Base-by-base conservation (phyloP, 2,329 filamentous ascomycete species). In the Claviceps sp. region DNA sequence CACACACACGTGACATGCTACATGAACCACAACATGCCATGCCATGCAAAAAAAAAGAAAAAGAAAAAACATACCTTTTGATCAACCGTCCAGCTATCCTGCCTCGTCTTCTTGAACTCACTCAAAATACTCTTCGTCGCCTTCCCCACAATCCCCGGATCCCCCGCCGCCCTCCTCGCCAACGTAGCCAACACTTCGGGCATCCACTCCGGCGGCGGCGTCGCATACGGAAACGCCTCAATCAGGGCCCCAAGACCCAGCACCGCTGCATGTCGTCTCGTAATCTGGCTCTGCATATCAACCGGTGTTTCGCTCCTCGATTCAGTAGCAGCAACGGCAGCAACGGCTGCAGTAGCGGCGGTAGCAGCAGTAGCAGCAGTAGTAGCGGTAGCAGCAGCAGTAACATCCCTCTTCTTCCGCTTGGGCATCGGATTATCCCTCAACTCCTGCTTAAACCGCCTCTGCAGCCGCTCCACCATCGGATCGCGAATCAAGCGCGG, bases 31-130 rank as follows among this genome's bases (percentile, higher is more conserved):
- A 13, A 14, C 34, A 44, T 5, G 20, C 30, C 16, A 34, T 26
- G 11, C 16, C 18, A 30, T 30, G 26, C 26, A 0, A 6, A 20
- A 30, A 13, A 20, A 16, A 48, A 50, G 18, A 50, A n/a, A 50
- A 37, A 16, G 47, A 43, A 20, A 8, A 26, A 26, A 5, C 16
- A 22, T 81, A 95, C 93, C 85, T 95, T 97, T 60, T 95, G 88
- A 72, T 98, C 93, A 55, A 95, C 91, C 62, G 85, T 85, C 93
- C 93, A 98, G 59, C 91, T 98, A 73, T 98, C 93, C 68, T 98
- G 93, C 66, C 93, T 83, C 46, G 93, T 98, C 79, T 98, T 98
- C 74, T 98, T 98, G 76, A 98, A 98, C 63, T 98, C 94, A 55
- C 89, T 89, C 58, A 98, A 73, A 38, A 96, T 90, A 18, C 78